Base-by-base conservation (phyloP, 768 basidiomycete genomes). In the Leccinum boreale region DNA sequence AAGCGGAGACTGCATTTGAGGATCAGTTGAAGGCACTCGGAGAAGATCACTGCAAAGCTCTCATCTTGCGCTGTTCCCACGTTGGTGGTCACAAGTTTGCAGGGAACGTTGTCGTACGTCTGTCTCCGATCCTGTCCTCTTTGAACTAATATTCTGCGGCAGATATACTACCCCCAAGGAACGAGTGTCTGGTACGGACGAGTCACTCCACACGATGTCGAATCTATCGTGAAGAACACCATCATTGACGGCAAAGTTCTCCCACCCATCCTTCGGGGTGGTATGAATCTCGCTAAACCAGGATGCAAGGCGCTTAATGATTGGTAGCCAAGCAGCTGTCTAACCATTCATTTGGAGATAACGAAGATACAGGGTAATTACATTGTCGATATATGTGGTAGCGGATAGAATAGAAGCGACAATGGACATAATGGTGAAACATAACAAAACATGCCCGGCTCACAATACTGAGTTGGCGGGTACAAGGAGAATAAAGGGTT, bases 61-160 rank as follows among this genome's bases (percentile, higher is more conserved):
- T 97, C 48, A 87, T 99, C 58, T 75, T 98, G 66, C 85, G 82
- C 67, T 89, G 86, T 55, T 95, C 92, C 26, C 96, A 99, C 76
- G 79, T 94, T 45, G 95, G 96, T 21, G 94, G 95, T 3, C 96
- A 98, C 77, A 88, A 88, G 65, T 98, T 88, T 69, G 89, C 92
- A 36, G 94, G 94, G 42, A 94, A 95, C 66, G 87, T 90, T 64
- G 86, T 93, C 58, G 94, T 94, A 70, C 65, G 92, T 84, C 39
- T 50, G 53, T 6, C 21, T 55, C 17, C 24, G n/a, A 46, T 49
- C 44, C 12, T 17, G 28, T 53, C 14, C 42, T 33, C 42, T 31
- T 4, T 4, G 26, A 24, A 31, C 14, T 58, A 4, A 49, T 49
- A 44, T 33, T 59, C 10, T 45, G 8, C 5, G 35, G 17, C 55